Evolutionary conservation across 768 basidiomycete species (phyloP), one percentile per base, ranked within the genome.

Genomic region (Crucibulum laeve): DNA sequence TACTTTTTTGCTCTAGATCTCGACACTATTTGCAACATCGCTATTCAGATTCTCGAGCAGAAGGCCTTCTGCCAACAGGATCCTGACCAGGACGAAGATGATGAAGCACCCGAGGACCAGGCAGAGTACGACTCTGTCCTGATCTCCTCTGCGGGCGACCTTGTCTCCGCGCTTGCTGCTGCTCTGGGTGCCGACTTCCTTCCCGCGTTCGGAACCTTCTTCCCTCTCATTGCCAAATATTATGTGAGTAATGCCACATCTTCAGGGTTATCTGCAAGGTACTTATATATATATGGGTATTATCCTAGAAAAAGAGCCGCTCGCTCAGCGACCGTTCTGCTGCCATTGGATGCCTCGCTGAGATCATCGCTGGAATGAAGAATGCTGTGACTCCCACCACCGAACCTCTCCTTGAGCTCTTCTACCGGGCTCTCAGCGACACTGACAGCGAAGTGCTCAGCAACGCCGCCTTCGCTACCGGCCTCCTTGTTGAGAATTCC

Each of bases 81-180:
- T 56, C 91, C 93, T 37, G 93, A 95, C 58, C 87, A 89, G 51
- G 92, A 92, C 52, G 90, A 91, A 51, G 77, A 76, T 3, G 88
- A 88, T 19, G 89, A 90, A 53, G 86, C 84, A 19, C 85, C 84
- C 5, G 89, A 91, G 60, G 90, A 91, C 50, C 85, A 87, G 56
- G 93, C 94, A 1, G 96, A 99, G 68, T 95, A 92, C 60, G 96
- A 99, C 60, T 90, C 94, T 3, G 89, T 96, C 43, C 76, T 99
- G 45, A 88, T 98, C 58, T 89, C 90, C 21, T 84, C 93, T 19
- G 95, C 95, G 21, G 87, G 87, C 32, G 96, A 99, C 60, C 84
- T 99, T 43, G 93, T 97, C 46, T 83, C 92, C 42, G 77, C 91
- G 1, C 70, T 99, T 50, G 91, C 94, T 24, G 81, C 78, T 46